Evolutionary conservation across 768 basidiomycete genomes (phyloP).

Genomic region (Heimioporus sp.): DNA sequence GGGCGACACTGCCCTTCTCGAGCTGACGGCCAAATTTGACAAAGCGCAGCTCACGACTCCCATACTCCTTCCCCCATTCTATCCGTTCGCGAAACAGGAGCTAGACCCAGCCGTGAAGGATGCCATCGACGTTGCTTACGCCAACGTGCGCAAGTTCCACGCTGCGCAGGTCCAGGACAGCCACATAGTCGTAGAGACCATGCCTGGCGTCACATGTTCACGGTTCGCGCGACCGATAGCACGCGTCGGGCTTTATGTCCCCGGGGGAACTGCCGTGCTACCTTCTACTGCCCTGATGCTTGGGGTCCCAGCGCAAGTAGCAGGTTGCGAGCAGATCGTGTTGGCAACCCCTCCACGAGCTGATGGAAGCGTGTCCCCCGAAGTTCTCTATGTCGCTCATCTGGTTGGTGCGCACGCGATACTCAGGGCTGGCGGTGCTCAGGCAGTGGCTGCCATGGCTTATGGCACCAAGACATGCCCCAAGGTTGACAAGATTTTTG

Average conservation of each 20-base stretch:
- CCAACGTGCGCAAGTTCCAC: constrained; percentile 91
- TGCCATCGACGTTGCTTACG: constrained; percentile 89
- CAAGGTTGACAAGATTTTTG: constrained; percentile 99
- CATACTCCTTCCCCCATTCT: constrained; percentile 77
- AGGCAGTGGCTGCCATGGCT: constrained; percentile 93
- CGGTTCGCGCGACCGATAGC: constrained; percentile 95
- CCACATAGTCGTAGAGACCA: constrained; percentile 85
- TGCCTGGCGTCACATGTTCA: constrained; percentile 96
- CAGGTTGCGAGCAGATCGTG: constrained; percentile 88
- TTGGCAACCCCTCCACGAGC: constrained; percentile 94
- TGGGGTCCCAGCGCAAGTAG: constrained; percentile 96
- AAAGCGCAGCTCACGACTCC: constrained; percentile 68
- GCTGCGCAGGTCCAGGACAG: constrained; percentile 75
- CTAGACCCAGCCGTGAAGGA: constrained; percentile 62
- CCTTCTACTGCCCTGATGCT: constrained; percentile 98
- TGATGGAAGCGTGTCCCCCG: constrained; percentile 92
- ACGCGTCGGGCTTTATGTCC: constrained; percentile 94
- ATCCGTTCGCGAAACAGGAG: constrained; percentile 41
- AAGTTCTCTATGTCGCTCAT: constrained; percentile 95
- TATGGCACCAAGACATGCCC: constrained; percentile 95
- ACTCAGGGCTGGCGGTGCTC: constrained; percentile 93
- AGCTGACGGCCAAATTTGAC: constrained; percentile 93
- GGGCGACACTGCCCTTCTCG: constrained; percentile 85
- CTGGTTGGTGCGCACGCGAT: constrained; percentile 89
- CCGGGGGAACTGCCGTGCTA: constrained; percentile 94